Conservation (phyloP, 805 yeast genomes). For the Myxozyma geophila region DNA sequence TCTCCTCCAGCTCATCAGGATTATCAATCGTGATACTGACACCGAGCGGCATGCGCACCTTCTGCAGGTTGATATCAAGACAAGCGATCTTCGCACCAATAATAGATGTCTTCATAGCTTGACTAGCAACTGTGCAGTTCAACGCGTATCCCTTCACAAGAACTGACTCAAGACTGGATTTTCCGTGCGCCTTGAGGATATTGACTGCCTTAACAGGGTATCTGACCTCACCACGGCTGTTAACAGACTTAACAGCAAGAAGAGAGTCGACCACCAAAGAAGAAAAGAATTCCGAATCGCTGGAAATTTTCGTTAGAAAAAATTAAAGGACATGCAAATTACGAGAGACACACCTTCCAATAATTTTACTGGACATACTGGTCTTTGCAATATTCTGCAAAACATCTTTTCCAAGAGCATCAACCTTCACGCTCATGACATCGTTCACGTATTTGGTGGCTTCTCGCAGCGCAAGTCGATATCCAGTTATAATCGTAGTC, state of each 20-base stretch:
- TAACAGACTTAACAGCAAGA: constrained; percentile 90
- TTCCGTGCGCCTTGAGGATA: constrained; percentile 94
- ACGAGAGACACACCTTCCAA: constrained; percentile 56
- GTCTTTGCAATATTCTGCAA: constrained; percentile 92
- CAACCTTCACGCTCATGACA: constrained; percentile 80
- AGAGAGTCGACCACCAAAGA: constrained; percentile 93
- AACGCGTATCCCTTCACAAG: constrained; percentile 93
- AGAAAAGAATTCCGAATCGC: constrained; percentile 89
- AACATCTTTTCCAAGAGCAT: constrained; percentile 77
- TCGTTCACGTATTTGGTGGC: constrained; percentile 85
- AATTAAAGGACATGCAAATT: not conserved
- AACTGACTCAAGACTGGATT: constrained; percentile 83
- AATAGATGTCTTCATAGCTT: constrained; percentile 85
- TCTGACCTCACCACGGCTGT: constrained; percentile 81
- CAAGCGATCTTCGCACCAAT: constrained; percentile 79
- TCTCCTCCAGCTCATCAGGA: constrained; percentile 94
- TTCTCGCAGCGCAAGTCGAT: constrained; percentile 89
- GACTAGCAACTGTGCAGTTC: constrained; percentile 96
- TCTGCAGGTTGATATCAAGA: constrained; percentile 89
- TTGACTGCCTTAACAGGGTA: constrained; percentile 98
- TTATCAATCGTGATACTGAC: constrained; percentile 96
- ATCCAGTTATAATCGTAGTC: constrained; percentile 96
- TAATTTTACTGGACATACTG: constrained; percentile 94
- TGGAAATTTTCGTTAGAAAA: not conserved
- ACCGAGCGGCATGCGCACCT: constrained; percentile 97